Evolutionary conservation across 2,329 filamentous ascomycete genomes (phyloP), one percentile per base, ranked within the genome.

Genomic region (Epichloe gansuensis): DNA sequence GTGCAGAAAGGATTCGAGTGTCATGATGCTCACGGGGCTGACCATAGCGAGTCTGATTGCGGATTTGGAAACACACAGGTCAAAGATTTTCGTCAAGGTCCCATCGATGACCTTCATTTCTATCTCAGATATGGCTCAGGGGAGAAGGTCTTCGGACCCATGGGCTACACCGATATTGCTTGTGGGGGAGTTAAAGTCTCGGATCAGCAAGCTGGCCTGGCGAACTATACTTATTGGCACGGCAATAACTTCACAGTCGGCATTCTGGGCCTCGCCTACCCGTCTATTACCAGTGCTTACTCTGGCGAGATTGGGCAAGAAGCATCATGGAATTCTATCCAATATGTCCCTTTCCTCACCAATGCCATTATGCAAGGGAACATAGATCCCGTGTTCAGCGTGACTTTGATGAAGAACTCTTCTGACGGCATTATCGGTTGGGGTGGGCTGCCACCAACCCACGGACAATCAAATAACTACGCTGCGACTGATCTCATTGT

Each of bases 231-330:
- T 2, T 70, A 69, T 59, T 78, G 75, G 75, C 66, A 66, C 51
- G 75, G 75, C 45, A 71, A 77, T 62, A 77, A 77, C 60, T 57
- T 71, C 43, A 77, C 75, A 25, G 73, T 72, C 51, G 75, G 75
- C 5, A 64, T 78, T 44, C 61, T 78, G 21, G 75, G 75, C 0
- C 66, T 78, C 53, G 74, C 73, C 0, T 78, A 75, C 51, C 71
- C 74, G 2, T 67, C 72, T 41, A 61, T 78, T 34, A 76, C 74
- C 1, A 76, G 69, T 49, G 72, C 70, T 12, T 78, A 71, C 55
- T 65, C 66, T 31, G 73, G 73, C 21, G 59, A 63, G 1, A 57
- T 66, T 11, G 61, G 63, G 3, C 64, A 70, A n/a, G 68, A 73
- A 43, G 61, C 63, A 4, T 56, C 65, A 7, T 69, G 63, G 55